A percentile compares a stretch with the other conserved stretches of the same genome.
Conservation (phyloP, 805 yeast species). For the Cephaloascus fragrans region DNA sequence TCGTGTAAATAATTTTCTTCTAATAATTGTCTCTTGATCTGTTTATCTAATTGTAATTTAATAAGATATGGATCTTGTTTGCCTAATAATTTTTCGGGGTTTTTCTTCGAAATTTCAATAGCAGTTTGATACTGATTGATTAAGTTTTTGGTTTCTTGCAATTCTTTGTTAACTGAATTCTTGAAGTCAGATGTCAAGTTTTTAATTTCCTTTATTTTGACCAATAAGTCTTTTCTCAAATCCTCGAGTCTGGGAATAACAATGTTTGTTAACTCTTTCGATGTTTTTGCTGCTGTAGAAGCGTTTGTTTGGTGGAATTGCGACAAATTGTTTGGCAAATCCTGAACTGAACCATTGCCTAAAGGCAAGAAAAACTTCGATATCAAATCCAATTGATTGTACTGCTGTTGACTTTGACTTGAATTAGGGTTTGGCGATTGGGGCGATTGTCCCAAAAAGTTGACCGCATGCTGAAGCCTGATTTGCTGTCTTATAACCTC, state of each 20-base stretch:
- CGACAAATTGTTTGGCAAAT: constrained; percentile 62
- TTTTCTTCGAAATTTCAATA: constrained; percentile 49
- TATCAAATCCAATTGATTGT: neutral
- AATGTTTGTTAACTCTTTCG: constrained; percentile 25
- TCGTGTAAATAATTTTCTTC: constrained; percentile 86
- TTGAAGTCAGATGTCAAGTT: constrained; percentile 78
- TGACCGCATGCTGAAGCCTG: constrained; percentile 70
- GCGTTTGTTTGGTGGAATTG: constrained; percentile 26
- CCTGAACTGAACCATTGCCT: constrained; percentile 77
- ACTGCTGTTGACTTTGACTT: neutral
- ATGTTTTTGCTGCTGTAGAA: constrained; percentile 10
- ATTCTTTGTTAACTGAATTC: constrained; percentile 62
- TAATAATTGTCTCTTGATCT: constrained; percentile 62
- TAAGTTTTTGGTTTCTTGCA: constrained; percentile 51
- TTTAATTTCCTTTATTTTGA: constrained; percentile 82
- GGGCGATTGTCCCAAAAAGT: constrained; percentile 24
- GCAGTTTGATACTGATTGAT: constrained; percentile 48
- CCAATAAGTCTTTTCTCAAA: constrained; percentile 58
- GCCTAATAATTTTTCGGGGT: constrained; percentile 32
- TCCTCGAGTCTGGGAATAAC: constrained; percentile 34
- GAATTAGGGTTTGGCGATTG: constrained; percentile 32
- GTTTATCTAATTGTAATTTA: constrained; percentile 63
- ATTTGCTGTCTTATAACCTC: constrained; percentile 79
- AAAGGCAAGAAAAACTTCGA: constrained; percentile 59
- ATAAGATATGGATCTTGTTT: constrained; percentile 77